A percentile compares a stretch with the other conserved stretches of the same genome.
These are phyloP conservation scores for Agrocybe praecox DNA, from an alignment of 768 basidiomycete species.

Conservation along the genomic window DNA sequence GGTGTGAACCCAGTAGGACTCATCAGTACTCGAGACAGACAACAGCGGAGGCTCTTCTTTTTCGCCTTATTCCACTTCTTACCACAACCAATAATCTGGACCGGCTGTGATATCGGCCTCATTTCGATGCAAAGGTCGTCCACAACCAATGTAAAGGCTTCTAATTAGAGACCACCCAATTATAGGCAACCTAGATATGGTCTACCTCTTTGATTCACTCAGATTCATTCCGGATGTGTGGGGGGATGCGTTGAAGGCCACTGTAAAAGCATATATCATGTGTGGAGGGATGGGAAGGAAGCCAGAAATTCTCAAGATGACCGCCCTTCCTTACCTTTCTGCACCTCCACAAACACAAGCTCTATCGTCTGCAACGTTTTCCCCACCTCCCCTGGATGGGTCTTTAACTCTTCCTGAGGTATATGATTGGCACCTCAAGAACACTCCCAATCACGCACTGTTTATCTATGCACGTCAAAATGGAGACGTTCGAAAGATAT, in stretches of 20 bases:
- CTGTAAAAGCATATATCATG: not conserved
- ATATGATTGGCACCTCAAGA: slow-evolving; percentile 6
- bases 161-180: not conserved
- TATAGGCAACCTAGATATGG: not conserved
- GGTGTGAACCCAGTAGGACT: too few species aligned
- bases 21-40: too few species aligned
- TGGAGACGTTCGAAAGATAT: not conserved
- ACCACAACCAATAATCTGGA: too few species aligned
- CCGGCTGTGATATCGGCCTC: too few species aligned
- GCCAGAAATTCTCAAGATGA: not conserved
- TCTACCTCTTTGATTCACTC: not conserved
- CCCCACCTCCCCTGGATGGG: slow-evolving; percentile 9
- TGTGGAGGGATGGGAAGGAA: not conserved
- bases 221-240: not conserved
- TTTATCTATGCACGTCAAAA: not conserved
- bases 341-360: not conserved
- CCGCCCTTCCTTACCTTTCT: not conserved
- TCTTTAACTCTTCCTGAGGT: slow-evolving; percentile 8
- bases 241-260: not conserved
- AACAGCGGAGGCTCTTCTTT: too few species aligned
- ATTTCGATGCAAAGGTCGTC: too few species aligned
- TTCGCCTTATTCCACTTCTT: too few species aligned
- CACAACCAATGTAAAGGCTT: not conserved
- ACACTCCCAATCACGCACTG: not conserved
- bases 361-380: slow-evolving; percentile 3